A percentile compares a stretch with the other conserved stretches of the same genome.
These are phyloP conservation scores for Colletotrichum sp. DNA, from an alignment of 2,329 filamentous ascomycete species.

Conservation along the genomic window DNA sequence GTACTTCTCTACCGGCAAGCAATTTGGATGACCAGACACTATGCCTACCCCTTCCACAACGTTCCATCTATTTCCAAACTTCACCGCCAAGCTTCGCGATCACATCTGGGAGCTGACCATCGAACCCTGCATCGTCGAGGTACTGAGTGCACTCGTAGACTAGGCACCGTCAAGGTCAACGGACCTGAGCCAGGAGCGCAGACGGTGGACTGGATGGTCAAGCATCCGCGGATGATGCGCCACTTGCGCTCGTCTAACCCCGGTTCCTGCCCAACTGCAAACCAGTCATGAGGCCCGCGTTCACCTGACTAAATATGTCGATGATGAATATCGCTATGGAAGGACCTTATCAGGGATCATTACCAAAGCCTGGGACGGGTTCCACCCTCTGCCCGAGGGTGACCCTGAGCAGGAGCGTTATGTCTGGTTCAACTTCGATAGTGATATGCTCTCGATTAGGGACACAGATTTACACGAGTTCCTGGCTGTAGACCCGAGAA, in stretches of 20 bases:
- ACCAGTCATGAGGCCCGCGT: not conserved
- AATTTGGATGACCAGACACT: not conserved
- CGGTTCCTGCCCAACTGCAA: not conserved
- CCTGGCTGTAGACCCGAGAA: too few species aligned
- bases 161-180: not conserved
- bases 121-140: not conserved
- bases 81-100: not conserved
- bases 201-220: not conserved
- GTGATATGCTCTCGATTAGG: not conserved
- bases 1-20: not conserved
- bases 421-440: not conserved
- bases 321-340: not conserved
- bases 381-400: not conserved
- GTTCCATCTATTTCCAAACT: not conserved
- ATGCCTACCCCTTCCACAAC: not conserved
- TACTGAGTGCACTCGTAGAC: not conserved
- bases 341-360: not conserved
- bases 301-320: not conserved
- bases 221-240: not conserved
- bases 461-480: not conserved
- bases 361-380: not conserved
- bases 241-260: not conserved
- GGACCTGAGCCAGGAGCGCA: not conserved
- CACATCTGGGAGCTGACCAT: not conserved
- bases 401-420: not conserved